Base-by-base conservation (phyloP, 192 early-diverging fungal species). In the Fimicolochytrium jonesii region DNA sequence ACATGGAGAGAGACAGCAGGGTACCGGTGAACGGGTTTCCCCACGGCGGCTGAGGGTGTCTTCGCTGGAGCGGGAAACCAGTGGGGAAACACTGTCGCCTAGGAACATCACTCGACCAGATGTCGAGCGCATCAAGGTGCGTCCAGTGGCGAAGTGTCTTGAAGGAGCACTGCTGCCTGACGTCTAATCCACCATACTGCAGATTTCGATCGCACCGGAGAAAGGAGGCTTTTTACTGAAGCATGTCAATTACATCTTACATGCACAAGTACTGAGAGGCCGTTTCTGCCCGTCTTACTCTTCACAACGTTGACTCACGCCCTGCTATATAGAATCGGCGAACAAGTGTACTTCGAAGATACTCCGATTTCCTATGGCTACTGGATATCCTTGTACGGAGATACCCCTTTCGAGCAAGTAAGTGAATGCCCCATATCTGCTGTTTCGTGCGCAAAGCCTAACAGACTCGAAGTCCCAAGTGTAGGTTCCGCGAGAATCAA, bases 301-400 rank as follows among this genome's bases (percentile, higher is more conserved):
- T n/a, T n/a, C n/a, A n/a, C n/a, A n/a, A n/a, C n/a, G n/a, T n/a
- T n/a, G n/a, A n/a, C n/a, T n/a, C n/a, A n/a, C n/a, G n/a, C n/a
- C n/a, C n/a, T n/a, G n/a, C n/a, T n/a, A n/a, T 22, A 15, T 29
- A 81, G 59, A 66, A 73, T 17, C 80, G 73, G 10, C 56, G 67
- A 34, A 73, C 73, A 34, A 72, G 62, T 42, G 92, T 92, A 1
- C 66, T 85, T 29, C 84, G 94, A 13, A 81, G 94, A 64, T 97
- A 92, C 70, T 92, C 87, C 52, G 94, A 97, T 68, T 93, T 97
- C 69, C 82, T 85, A 69, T 93, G 91, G 91, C 72, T 97, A 29
- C 79, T 84, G 48, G 90, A 93, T 51, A 77, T 86, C 17, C 67
- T 97, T 5, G 60, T 82, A 39, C 88, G 84, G 52, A 69, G 84